Evolutionary conservation across 2,329 filamentous ascomycete genomes (phyloP), one percentile per base, ranked within the genome.

Genomic region (Cytospora paraplurivora): DNA sequence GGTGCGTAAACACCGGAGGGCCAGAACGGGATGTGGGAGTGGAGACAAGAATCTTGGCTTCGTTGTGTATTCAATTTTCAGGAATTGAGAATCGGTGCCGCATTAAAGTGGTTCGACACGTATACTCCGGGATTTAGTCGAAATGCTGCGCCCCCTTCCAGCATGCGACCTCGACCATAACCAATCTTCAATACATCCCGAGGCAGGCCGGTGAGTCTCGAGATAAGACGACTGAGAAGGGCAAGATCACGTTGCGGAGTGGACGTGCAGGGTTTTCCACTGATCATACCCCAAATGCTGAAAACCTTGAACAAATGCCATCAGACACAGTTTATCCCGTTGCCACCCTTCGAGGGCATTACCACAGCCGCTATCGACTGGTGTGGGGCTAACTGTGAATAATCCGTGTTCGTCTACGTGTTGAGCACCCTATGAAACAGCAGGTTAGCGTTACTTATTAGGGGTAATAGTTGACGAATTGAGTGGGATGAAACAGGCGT

Each of bases 401-500:
- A 15, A 27, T 15, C 41, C 49, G 49, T 17, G 41, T 21, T 44
- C 33, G 44, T 10, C 58, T 54, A n/a, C 64, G 58, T 15, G 62
- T 53, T 12, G 62, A 60, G 55, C 64, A 66, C 64, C 64, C 64
- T 66, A 34, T 8, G 7, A 13, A 21, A 11, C 10, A 11, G 41
- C 17, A 37, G 13, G 52, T 67, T 41, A 62, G 51, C 58, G 19
- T 21, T 21, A 19, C n/a, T 19, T 21, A 13, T 19, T 1, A 35
- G 21, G 17, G 3, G 27, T 6, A n/a, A 11, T 15, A 10, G 21
- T 10, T 6, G 12, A 50, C 17, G 1, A 32, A 15, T 19, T 33
- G 13, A 41, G 37, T 38, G 10, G 27, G 5, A n/a, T 37, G 27
- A 34, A 34, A 41, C 15, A 55, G n/a, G 77, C 81, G 78, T 72